phyloP scores from a whole-genome alignment of 805 yeast species.

The Candida tallmaniae region DNA sequence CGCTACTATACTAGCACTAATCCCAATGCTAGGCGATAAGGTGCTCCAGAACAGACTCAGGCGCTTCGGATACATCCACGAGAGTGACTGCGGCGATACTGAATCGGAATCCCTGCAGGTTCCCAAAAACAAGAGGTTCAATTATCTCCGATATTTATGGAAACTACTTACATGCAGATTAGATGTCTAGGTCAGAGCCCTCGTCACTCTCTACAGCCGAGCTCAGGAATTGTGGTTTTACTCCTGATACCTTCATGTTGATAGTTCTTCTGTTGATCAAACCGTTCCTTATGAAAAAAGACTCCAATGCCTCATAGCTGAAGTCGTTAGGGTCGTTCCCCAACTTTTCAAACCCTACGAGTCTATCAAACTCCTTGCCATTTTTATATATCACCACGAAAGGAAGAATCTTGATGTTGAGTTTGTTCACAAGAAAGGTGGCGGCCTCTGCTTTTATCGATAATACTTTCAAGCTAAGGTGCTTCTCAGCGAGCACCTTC shows the following conservation, averaged over 20 bases:
- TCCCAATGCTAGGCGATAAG: slow-evolving; percentile 3
- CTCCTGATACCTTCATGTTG: slow-evolving; percentile 5
- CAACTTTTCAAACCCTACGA: slow-evolving; percentile 68
- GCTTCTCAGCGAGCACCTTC: slow-evolving; percentile 48
- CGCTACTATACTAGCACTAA: too few relatives aligned
- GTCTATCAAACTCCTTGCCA: slow-evolving; percentile 55
- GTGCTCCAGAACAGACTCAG: background rate
- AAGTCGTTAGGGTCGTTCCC: slow-evolving; percentile 45
- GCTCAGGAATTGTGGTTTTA: background rate
- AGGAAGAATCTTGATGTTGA: slow-evolving; percentile 66
- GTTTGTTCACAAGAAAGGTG: slow-evolving; percentile 65
- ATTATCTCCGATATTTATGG: background rate
- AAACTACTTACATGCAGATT: background rate
- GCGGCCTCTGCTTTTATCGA: slow-evolving; percentile 59
- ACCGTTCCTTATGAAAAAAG: slow-evolving; percentile 13
- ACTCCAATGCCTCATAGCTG: slow-evolving; percentile 46
- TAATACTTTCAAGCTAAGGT: slow-evolving; percentile 50
- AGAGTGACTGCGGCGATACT: too few relatives aligned
- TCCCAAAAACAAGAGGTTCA: background rate
- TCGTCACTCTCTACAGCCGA: slow-evolving; percentile 3
- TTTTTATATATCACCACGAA: slow-evolving; percentile 57
- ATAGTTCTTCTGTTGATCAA: slow-evolving; percentile 16
- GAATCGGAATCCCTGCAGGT: too few relatives aligned
- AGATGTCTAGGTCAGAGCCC: slow-evolving; percentile 13
- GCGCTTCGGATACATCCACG: background rate